Evolutionary conservation across 1,284 basidiomycete species (phyloP).

Genomic region (Rhizopogon parksii): DNA sequence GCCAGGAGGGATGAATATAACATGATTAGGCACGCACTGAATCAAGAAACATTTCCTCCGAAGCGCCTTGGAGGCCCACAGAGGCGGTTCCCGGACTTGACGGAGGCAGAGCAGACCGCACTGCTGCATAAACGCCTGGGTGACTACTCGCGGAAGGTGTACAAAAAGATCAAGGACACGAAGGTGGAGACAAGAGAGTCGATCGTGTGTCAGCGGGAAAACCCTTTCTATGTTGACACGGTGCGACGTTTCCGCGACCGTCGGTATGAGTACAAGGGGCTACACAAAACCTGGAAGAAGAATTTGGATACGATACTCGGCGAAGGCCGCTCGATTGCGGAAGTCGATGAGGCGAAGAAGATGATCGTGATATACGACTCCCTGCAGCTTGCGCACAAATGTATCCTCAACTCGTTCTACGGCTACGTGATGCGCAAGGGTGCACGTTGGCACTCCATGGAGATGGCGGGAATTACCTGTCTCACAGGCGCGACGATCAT

Average conservation of each 20-base stretch:
- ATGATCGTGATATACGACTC: slow-evolving; percentile 99
- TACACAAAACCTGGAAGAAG: slow-evolving; percentile 99
- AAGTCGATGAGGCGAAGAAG: slow-evolving; percentile 96
- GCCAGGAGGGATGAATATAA: slow-evolving; percentile 97
- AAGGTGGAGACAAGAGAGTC: slow-evolving; percentile 91
- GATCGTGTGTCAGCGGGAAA: slow-evolving; percentile 97
- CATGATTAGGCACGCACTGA: slow-evolving; percentile 97
- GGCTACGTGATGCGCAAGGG: slow-evolving; percentile 99
- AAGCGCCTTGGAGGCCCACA: slow-evolving; percentile 68
- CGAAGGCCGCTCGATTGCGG: slow-evolving; percentile 69
- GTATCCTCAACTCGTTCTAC: slow-evolving; percentile 99
- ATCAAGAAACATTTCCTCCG: slow-evolving; percentile 90
- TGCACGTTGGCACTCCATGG: slow-evolving; percentile 99
- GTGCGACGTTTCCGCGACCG: slow-evolving; percentile 96
- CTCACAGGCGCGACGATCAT: slow-evolving; percentile 98
- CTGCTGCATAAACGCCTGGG: slow-evolving; percentile 95
- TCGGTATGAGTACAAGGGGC: slow-evolving; percentile 98
- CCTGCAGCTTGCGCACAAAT: slow-evolving; percentile 99
- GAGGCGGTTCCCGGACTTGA: slow-evolving; percentile 81
- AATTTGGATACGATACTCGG: slow-evolving; percentile 76
- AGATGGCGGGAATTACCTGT: slow-evolving; percentile 99
- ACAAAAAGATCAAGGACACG: slow-evolving; percentile 99
- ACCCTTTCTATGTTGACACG: slow-evolving; percentile 99
- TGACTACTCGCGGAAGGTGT: slow-evolving; percentile 98
- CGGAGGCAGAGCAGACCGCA: slow-evolving; percentile 84